These are phyloP conservation scores for Colletotrichum coccodes DNA, from an alignment of 2,329 filamentous ascomycete genomes.

Conservation along the genomic window DNA sequence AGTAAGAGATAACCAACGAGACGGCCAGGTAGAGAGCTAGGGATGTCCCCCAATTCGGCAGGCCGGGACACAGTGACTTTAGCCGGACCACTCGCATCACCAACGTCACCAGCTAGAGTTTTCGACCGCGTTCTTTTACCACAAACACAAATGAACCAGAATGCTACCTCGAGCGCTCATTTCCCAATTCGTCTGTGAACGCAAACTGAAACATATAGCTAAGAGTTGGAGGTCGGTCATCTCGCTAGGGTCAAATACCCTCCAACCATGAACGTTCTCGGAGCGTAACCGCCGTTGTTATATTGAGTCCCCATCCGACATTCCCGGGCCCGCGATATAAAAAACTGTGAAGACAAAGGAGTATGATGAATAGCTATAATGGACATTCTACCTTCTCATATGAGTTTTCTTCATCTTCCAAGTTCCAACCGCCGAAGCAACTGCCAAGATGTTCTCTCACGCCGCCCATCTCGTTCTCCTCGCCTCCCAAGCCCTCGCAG, in stretches of 20 bases:
- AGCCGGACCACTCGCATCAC: not conserved
- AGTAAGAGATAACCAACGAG: not conserved
- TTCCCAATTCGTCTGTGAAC: not conserved
- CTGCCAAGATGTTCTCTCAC: not conserved
- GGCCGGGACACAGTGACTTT: not conserved
- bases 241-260: not conserved
- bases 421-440: too few species aligned
- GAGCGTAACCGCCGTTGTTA: slow-evolving; percentile 4
- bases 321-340: not conserved
- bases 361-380: not conserved
- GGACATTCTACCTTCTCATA: not conserved
- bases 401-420: too few species aligned
- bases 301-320: not conserved
- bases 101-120: not conserved
- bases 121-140: not conserved
- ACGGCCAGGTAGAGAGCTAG: not conserved
- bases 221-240: not conserved
- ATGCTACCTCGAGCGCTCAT: not conserved
- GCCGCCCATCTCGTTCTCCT: slow-evolving; percentile 3
- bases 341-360: not conserved
- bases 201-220: not conserved
- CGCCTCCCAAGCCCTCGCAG: not conserved
- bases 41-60: not conserved
- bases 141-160: not conserved
- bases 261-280: not conserved